Evolutionary conservation across 148 eudicot genomes (phyloP).

Genomic region (Gaultheria prostrata): DNA sequence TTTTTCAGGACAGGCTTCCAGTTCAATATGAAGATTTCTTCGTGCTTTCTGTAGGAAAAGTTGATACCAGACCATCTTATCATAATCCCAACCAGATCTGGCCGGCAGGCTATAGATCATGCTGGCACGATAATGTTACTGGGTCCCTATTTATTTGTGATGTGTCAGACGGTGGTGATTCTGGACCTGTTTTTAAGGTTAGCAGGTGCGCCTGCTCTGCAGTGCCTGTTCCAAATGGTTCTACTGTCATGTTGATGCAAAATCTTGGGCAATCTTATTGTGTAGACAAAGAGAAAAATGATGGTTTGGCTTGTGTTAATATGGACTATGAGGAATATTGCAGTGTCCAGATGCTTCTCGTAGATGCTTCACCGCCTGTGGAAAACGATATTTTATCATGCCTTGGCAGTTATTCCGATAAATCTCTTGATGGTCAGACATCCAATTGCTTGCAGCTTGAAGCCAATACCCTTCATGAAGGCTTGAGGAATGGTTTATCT

Average conservation of each 20-base stretch:
- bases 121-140: constrained; percentile 77
- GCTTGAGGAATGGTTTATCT: constrained; percentile 13
- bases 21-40: constrained; percentile 72
- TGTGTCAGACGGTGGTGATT: constrained; percentile 62
- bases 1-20: constrained; percentile 61
- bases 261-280: constrained; percentile 20
- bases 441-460: constrained; percentile 18
- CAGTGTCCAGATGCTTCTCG: constrained; percentile 47
- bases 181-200: constrained; percentile 56
- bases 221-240: constrained; percentile 52
- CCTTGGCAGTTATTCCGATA: constrained; percentile 33
- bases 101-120: constrained; percentile 69
- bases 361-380: constrained; percentile 41
- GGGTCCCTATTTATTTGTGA: constrained; percentile 66
- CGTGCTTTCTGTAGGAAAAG: constrained; percentile 56
- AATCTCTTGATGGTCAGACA: constrained; percentile 22
- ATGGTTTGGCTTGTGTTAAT: constrained; percentile 13
- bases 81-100: constrained; percentile 52
- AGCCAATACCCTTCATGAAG: constrained; percentile 15
- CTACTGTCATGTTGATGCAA: constrained; percentile 40
- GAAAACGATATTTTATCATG: constrained; percentile 49
- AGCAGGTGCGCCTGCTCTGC: constrained; percentile 53
- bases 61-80: constrained; percentile 53
- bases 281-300: constrained; percentile 25
- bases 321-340: constrained; percentile 39